Percentiles rank a stretch among this genome's conserved stretches.
Evolutionary conservation across 768 basidiomycete species (phyloP).

Genomic region (Hebeloma cylindrosporum): DNA sequence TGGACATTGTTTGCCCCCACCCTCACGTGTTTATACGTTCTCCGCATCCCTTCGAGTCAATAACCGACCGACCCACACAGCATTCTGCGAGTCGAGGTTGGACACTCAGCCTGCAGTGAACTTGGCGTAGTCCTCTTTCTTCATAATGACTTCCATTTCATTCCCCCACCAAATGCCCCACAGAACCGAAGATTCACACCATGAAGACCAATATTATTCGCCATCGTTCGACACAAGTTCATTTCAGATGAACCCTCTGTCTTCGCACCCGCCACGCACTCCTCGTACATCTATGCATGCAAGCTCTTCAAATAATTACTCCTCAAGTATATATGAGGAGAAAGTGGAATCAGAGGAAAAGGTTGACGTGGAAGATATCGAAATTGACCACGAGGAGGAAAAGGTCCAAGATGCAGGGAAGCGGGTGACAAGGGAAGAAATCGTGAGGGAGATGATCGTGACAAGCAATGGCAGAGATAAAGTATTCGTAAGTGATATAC

Average conservation of each 20-base stretch:
- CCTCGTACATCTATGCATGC: conserved; percentile 54
- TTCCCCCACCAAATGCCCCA: conserved; percentile 52
- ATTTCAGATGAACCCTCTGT: conserved; percentile 83
- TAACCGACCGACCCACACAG: conserved; percentile 3
- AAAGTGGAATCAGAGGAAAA: conserved; percentile 40
- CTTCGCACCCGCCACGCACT: conserved; percentile 76
- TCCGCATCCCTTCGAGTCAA: conserved; percentile 14
- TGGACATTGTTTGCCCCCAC: conserved; percentile 10
- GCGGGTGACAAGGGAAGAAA: conserved; percentile 59
- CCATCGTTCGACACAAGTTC: conserved; percentile 58
- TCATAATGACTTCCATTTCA: conserved; percentile 62
- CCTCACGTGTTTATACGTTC: conserved; percentile 20
- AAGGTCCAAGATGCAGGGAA: conserved; percentile 42
- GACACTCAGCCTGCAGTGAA: not conserved
- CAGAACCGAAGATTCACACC: conserved; percentile 39
- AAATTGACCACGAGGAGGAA: conserved; percentile 52
- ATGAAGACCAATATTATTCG: conserved; percentile 54
- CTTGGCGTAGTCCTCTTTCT: not conserved
- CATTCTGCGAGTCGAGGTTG: conserved; percentile 5
- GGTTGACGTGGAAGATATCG: conserved; percentile 42
- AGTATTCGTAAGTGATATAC: conserved; percentile 63
- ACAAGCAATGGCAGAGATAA: conserved; percentile 84
- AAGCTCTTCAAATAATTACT: conserved; percentile 38
- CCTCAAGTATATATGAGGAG: conserved; percentile 44
- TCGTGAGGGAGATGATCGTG: conserved; percentile 79